These are phyloP conservation scores for Penicillium canescens DNA, from an alignment of 495 filamentous ascomycete genomes.

Conservation along the genomic window DNA sequence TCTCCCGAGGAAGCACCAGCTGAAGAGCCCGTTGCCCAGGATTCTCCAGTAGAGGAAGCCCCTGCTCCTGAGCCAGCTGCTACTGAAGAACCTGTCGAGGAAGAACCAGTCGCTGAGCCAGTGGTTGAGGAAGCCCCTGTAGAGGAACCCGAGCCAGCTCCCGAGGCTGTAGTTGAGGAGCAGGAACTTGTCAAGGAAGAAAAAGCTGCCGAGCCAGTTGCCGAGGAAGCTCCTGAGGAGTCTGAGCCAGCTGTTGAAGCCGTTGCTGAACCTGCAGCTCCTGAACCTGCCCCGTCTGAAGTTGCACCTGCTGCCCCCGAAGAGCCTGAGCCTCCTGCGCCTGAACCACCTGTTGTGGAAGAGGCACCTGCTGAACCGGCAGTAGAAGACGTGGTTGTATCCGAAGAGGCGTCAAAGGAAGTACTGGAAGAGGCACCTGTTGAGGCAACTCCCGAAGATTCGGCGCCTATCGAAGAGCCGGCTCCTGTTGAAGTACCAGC, in stretches of 20 bases:
- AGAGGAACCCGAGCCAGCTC: neutral
- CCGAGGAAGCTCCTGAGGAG: too few relatives aligned
- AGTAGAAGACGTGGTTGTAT: constrained; percentile 9
- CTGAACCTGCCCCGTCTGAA: neutral
- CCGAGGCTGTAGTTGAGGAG: too few relatives aligned
- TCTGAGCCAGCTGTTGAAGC: neutral
- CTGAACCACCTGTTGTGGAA: neutral
- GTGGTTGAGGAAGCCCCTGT: too few relatives aligned
- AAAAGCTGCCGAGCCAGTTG: too few relatives aligned
- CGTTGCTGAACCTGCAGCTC: neutral
- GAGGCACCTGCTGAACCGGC: neutral
- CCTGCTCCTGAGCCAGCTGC: neutral
- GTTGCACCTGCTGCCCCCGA: neutral
- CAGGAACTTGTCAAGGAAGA: too few relatives aligned
- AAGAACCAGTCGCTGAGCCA: too few relatives aligned
- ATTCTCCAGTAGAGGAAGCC: too few relatives aligned
- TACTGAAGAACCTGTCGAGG: neutral
- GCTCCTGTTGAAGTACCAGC: constrained; percentile 3
- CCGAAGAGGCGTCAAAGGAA: constrained; percentile 10
- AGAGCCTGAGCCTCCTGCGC: neutral
- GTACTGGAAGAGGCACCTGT: constrained; percentile 3
- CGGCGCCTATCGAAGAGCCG: constrained; percentile 11
- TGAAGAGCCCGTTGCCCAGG: constrained; percentile 1
- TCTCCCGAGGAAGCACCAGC: too few relatives aligned
- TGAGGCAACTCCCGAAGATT: constrained; percentile 11